Conservation (phyloP, 768 basidiomycete genomes). For the Tricholoma furcatifolium region DNA sequence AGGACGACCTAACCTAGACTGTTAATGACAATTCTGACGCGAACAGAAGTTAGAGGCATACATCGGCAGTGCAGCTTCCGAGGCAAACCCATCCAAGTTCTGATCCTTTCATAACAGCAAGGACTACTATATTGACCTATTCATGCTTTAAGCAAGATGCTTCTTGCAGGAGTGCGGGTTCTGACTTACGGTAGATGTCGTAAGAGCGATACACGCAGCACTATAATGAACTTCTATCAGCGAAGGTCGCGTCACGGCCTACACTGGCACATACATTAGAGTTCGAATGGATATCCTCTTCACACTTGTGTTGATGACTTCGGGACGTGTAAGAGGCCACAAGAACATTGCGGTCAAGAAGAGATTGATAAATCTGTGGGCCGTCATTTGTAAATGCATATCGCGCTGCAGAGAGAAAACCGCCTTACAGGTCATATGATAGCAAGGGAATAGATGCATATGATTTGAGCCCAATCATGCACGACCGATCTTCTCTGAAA, state of each 20-base stretch:
- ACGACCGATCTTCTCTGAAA: conserved; percentile 35
- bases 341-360: conserved; percentile 42
- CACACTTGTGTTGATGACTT: conserved; percentile 31
- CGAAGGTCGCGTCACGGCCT: neutral
- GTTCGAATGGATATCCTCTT: conserved; percentile 41
- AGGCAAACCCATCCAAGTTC: conserved; percentile 51
- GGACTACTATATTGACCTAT: conserved; percentile 41
- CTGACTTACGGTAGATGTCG: conserved; percentile 40
- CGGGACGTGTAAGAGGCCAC: conserved; percentile 40
- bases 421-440: conserved; percentile 43
- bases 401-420: neutral
- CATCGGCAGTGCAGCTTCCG: conserved; percentile 32
- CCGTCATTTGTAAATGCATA: neutral
- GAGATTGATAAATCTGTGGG: conserved; percentile 6
- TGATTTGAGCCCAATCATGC: conserved; percentile 46
- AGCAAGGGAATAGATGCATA: conserved; percentile 44
- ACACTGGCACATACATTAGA: conserved; percentile 31
- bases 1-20: conserved; percentile 35
- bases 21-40: neutral
- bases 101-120: conserved; percentile 42
- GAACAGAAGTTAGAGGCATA: conserved; percentile 16
- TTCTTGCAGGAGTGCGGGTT: too few species aligned
- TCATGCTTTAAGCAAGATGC: too few species aligned
- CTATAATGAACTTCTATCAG: conserved; percentile 13
- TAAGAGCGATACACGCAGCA: conserved; percentile 39